Conservation (phyloP, 129 eudicot genomes). For the Lactuca sativa region DNA sequence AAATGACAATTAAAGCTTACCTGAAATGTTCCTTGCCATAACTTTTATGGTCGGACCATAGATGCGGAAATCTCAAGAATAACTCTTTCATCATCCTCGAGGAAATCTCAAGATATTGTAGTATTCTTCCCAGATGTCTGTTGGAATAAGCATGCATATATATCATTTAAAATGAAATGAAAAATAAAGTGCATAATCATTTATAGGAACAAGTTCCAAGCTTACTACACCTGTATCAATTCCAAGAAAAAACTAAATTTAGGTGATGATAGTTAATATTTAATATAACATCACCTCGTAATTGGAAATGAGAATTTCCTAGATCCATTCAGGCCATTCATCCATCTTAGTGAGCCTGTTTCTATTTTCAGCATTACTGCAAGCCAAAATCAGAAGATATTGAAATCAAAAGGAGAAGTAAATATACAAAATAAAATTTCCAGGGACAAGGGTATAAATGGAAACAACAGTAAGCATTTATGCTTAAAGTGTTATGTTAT, state of each 20-base stretch:
- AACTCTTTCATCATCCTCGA: slow-evolving; percentile 85
- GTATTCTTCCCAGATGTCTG: slow-evolving; percentile 57
- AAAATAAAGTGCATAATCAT: slow-evolving; percentile 5
- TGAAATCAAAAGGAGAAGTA: slow-evolving; percentile 54
- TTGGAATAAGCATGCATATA: slow-evolving; percentile 25
- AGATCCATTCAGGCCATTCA: slow-evolving; percentile 99
- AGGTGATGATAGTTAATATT: background rate
- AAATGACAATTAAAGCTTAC: slow-evolving; percentile 48
- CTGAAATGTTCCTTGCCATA: slow-evolving; percentile 86
- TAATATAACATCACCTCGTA: slow-evolving; percentile 61
- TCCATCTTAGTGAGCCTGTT: slow-evolving; percentile 80
- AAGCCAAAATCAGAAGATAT: slow-evolving; percentile 99
- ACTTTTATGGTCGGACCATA: slow-evolving; percentile 79
- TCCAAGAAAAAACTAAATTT: background rate
- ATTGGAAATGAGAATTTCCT: slow-evolving; percentile 92
- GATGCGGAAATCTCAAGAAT: slow-evolving; percentile 94
- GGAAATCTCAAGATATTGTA: slow-evolving; percentile 44
- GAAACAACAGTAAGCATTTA: no score
- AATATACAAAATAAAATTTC: slow-evolving; percentile 22
- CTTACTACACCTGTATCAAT: slow-evolving; percentile 2
- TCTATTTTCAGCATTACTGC: slow-evolving; percentile 90
- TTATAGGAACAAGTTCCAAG: background rate
- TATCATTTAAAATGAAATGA: slow-evolving; percentile 17
- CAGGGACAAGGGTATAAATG: no score
- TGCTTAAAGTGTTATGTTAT: no score